Evolutionary conservation across 1,284 basidiomycete genomes (phyloP), one percentile per base, ranked within the genome.

Genomic region (Ganoderma lingzhi): DNA sequence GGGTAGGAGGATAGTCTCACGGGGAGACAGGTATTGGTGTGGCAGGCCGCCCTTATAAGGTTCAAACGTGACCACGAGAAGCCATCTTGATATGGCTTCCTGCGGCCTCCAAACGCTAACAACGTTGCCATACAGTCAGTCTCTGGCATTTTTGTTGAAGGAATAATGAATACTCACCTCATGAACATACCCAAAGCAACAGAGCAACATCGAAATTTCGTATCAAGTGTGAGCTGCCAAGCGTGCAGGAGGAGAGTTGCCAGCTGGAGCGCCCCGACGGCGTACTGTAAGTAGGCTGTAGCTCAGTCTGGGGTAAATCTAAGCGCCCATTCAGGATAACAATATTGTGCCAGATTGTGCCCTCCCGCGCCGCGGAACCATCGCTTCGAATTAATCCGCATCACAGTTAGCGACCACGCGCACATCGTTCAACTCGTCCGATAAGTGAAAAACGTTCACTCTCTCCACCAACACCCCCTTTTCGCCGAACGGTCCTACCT

Each of bases 241-340:
- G 35, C 8, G 35, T 35, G 35, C 35, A 35, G 35, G 35, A 35
- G 35, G 35, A 35, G 35, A 8, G 35, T 8, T 5, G 35, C 8
- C 35, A 35, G 35, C 23, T 23, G 23, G 23, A 23, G 23, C 23
- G 23, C 23, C 23, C 23, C 23, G 23, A 23, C 23, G 23, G 23
- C 23, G 23, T 23, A 23, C 23, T 23, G 23, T 23, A n/a, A 6
- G 35, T 35, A 35, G 35, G 35, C 35, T 8, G 35, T 35, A 8
- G 35, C 35, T 35, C 35, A 5, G 35, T 35, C 4, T 23, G 35
- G 35, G 35, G 64, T 39, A 42, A 48, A 51, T 62, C 41, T 45
- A 63, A 45, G 42, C 66, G 66, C 66, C 59, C 62, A 53, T 17
- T 28, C 45, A 51, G 6, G 64, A 69, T 44, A 41, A 41, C 39